Conservation (phyloP, 768 basidiomycete species). For the Gelatoporia subvermispora region DNA sequence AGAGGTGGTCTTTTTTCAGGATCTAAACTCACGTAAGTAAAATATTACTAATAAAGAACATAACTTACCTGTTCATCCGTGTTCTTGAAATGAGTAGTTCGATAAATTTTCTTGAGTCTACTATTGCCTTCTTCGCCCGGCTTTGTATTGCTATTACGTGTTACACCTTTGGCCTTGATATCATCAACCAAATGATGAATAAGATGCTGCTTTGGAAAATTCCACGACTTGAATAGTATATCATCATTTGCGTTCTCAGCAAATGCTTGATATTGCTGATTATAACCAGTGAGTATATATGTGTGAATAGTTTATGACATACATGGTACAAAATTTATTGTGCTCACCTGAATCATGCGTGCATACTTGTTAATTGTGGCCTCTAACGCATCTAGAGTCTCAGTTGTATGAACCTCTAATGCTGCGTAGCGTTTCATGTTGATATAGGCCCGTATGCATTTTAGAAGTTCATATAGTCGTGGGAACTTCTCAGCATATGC, state of each 20-base stretch:
- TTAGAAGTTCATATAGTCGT: not conserved
- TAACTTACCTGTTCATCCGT: no score
- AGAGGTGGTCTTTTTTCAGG: no score
- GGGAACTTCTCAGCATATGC: not conserved
- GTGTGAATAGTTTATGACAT: not conserved
- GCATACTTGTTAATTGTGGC: not conserved
- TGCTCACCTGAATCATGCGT: not conserved
- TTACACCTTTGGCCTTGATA: conserved; percentile 10
- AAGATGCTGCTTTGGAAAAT: conserved; percentile 11
- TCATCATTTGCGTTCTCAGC: not conserved
- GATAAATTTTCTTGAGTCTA: conserved; percentile 5
- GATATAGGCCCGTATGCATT: not conserved
- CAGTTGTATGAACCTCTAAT: not conserved
- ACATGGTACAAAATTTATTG: not conserved
- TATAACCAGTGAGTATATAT: no score
- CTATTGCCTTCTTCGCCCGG: conserved; percentile 9
- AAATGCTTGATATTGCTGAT: not conserved
- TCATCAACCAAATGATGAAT: conserved; percentile 5
- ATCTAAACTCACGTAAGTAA: no score
- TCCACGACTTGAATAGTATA: conserved; percentile 5
- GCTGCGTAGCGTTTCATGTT: not conserved
- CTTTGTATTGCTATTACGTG: conserved; percentile 10
- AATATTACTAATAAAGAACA: no score
- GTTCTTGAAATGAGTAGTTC: no score
- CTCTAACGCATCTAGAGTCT: not conserved